phyloP scores from a whole-genome alignment of 192 early-diverging fungal genomes.

The Funneliformis geosporum region DNA sequence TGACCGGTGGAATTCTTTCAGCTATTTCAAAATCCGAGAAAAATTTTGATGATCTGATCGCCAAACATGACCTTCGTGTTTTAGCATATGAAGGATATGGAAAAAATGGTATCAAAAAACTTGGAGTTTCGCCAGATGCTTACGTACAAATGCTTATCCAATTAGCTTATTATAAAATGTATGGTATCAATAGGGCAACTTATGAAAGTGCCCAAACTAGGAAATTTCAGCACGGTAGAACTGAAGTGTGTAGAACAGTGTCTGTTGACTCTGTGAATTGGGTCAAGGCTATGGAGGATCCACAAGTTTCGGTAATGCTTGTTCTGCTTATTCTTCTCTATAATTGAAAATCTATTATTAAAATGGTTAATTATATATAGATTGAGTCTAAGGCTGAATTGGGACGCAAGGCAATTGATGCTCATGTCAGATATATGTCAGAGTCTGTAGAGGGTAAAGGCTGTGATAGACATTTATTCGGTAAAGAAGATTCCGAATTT shows the following conservation, averaged over 20 bases:
- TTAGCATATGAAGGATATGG: slow-evolving; percentile 87
- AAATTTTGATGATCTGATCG: slow-evolving; percentile 80
- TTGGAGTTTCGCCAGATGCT: slow-evolving; percentile 76
- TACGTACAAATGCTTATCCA: slow-evolving; percentile 94
- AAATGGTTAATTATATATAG: slow-evolving; percentile 4
- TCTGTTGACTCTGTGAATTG: slow-evolving; percentile 73
- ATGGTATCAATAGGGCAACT: slow-evolving; percentile 74
- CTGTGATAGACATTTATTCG: slow-evolving; percentile 90
- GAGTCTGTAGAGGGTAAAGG: slow-evolving; percentile 80
- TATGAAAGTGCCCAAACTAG: slow-evolving; percentile 94
- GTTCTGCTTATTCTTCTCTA: neutral
- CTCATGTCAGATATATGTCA: slow-evolving; percentile 81
- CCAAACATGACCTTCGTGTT: slow-evolving; percentile 79
- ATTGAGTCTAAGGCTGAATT: slow-evolving; percentile 63
- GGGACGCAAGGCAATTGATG: slow-evolving; percentile 71
- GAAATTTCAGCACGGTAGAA: slow-evolving; percentile 91
- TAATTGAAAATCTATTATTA: neutral
- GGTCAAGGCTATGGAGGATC: slow-evolving; percentile 86
- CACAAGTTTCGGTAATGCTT: slow-evolving; percentile 33
- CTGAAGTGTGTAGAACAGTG: slow-evolving; percentile 89
- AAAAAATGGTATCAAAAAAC: slow-evolving; percentile 91
- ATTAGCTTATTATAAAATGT: slow-evolving; percentile 91
- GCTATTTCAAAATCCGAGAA: slow-evolving; percentile 67
- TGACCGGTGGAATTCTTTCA: slow-evolving; percentile 58
- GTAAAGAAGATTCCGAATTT: slow-evolving; percentile 10